Evolutionary conservation across 1,284 basidiomycete species (phyloP).

Genomic region (Ceratobasidium sp.): DNA sequence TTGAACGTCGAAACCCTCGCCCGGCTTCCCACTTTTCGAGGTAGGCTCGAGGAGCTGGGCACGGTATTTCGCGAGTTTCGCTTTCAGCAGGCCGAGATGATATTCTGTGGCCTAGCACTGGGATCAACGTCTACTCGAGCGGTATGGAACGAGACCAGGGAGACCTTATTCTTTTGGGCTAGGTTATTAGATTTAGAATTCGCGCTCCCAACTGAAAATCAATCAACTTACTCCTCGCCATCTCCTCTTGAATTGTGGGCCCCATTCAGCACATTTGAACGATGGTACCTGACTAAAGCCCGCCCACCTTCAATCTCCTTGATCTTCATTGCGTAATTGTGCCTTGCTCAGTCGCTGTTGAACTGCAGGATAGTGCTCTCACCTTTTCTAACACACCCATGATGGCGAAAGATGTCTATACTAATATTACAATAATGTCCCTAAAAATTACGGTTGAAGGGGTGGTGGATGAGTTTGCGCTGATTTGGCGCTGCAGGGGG

Average conservation of each 20-base stretch:
- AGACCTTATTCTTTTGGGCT: slow-evolving; percentile 93
- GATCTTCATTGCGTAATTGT: slow-evolving; percentile 67
- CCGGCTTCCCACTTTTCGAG: slow-evolving; percentile 82
- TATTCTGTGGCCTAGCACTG: slow-evolving; percentile 86
- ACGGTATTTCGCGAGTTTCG: slow-evolving; percentile 91
- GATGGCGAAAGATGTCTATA: background rate
- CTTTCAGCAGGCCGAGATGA: slow-evolving; percentile 87
- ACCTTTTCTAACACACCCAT: slow-evolving; percentile 96
- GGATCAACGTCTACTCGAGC: slow-evolving; percentile 6
- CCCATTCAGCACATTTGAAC: slow-evolving; percentile 12
- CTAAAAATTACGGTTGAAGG: background rate
- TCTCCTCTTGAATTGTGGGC: slow-evolving; percentile 78
- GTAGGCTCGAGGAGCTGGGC: slow-evolving; percentile 90
- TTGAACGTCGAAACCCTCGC: slow-evolving; percentile 93
- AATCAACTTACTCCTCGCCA: slow-evolving; percentile 83
- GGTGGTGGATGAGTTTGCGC: slow-evolving; percentile 22
- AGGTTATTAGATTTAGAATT: slow-evolving; percentile 13
- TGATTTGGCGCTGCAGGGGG: background rate
- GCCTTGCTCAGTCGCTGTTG: background rate
- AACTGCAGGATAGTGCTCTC: slow-evolving; percentile 32
- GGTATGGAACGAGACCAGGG: no score
- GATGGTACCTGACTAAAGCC: background rate
- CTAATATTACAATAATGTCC: background rate
- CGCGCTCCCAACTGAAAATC: slow-evolving; percentile 15
- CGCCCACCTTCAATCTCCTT: slow-evolving; percentile 93